Evolutionary conservation across 1,139 yeast genomes (phyloP), one percentile per base, ranked within the genome.

Genomic region (Yamadazyma songkhlaensis): DNA sequence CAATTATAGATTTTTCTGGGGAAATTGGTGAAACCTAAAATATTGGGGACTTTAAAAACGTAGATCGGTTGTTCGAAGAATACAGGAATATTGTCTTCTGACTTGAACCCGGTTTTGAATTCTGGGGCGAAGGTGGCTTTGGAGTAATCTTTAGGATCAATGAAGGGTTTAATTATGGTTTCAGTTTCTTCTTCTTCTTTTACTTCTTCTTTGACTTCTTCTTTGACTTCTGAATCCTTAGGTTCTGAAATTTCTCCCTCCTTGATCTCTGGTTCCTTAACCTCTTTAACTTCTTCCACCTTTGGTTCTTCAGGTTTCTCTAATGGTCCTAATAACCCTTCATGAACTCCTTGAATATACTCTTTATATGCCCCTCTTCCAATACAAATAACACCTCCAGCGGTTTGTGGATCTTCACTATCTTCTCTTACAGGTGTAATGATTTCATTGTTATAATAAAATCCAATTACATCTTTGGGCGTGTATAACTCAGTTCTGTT

Each of bases 321-420:
- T 42, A 90, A 65, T 2, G 97, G 97, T 0, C 98, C 98, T 36
- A 94, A 64, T 55, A 94, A 72, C 7, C 98, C 99, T 62, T 94
- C 98, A 53, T 92, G 97, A 8, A 94, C 59, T 6, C 98, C 99
- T 36, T 78, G 75, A 40, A 94, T 60, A 55, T 87, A 94, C 65
- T 94, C 99, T 59, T 90, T 92, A 60, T 79, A 92, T 0, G 97
- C 92, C 40, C 98, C 98, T 56, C 99, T 74, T 3, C 99, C 99
- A 24, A 94, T 67, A 58, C 97, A 87, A 17, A 94, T 75, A 10
- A 89, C 83, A 35, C 98, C 98, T 14, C 97, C 97, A 7, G 83
- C 77, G 4, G 29, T 31, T 22, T 67, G 59, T 8, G 58, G 53
- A n/a, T 46, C 43, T 4, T 40, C 6, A 72, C 72, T 38, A 44